phyloP scores from a whole-genome alignment of 73 alveolate genomes.

The Durusdinium trenchii region DNA sequence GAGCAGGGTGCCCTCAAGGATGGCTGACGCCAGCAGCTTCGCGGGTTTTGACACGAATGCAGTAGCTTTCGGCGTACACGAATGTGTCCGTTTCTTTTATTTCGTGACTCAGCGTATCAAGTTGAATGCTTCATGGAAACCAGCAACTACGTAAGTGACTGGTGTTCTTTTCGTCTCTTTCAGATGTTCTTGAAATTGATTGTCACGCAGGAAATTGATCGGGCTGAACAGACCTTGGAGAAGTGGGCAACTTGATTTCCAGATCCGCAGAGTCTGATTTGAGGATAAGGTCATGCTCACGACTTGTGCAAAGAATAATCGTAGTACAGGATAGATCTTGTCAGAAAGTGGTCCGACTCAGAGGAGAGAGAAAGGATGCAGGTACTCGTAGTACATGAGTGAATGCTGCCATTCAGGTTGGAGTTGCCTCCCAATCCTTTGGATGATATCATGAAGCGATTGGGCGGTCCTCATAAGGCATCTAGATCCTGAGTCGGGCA shows the following conservation, averaged over 20 bases:
- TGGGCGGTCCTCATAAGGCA: constrained; percentile 88
- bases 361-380: not conserved
- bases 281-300: no score
- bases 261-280: not conserved
- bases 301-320: no score
- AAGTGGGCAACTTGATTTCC: not conserved
- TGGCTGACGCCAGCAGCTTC: not conserved
- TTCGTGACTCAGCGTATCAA: no score
- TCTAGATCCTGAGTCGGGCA: not conserved
- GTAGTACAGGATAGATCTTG: not conserved
- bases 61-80: not conserved
- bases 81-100: no score
- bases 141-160: not conserved
- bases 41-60: no score
- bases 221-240: not conserved
- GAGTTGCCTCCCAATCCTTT: constrained; percentile 79
- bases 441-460: constrained; percentile 64
- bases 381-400: not conserved
- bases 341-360: not conserved
- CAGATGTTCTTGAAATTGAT: no score
- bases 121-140: not conserved
- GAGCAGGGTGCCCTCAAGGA: constrained; percentile 46
- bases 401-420: not conserved
- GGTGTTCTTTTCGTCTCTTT: not conserved
- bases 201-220: constrained; percentile 37